phyloP scores from a whole-genome alignment of 192 early-diverging fungal genomes.

The Mortierella claussenii region DNA sequence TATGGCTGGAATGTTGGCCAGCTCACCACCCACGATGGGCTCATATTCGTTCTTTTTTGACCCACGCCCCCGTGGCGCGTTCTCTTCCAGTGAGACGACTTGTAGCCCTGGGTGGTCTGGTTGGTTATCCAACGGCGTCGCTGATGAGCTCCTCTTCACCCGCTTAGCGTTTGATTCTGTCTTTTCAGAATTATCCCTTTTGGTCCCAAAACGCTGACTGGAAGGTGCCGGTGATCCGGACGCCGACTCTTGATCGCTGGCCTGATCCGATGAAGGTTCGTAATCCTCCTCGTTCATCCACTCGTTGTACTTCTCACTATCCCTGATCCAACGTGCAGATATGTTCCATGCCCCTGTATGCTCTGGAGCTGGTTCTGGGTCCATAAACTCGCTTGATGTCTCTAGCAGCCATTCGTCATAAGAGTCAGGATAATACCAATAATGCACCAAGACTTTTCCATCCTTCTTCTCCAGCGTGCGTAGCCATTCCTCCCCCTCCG shows the following conservation, averaged over 20 bases:
- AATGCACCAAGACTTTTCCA: constrained; percentile 74
- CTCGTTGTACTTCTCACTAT: constrained; percentile 79
- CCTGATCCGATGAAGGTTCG: constrained; percentile 63
- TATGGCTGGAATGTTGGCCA: constrained; percentile 66
- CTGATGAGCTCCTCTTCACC: constrained; percentile 37
- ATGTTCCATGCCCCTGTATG: constrained; percentile 79
- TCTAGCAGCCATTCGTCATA: constrained; percentile 80
- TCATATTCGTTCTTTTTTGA: constrained; percentile 73
- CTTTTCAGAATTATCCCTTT: constrained; percentile 43
- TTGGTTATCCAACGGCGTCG: constrained; percentile 52
- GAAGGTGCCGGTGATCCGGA: constrained; percentile 41
- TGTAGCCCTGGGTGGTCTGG: constrained; percentile 58
- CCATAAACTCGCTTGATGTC: constrained; percentile 67
- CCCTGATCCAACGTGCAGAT: constrained; percentile 76
- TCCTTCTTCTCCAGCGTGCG: constrained; percentile 69
- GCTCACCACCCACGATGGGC: constrained; percentile 65
- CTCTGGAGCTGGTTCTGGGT: constrained; percentile 68
- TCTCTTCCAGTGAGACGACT: constrained; percentile 62
- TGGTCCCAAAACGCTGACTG: constrained; percentile 46
- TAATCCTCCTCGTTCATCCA: constrained; percentile 93
- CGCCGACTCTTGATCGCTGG: constrained; percentile 31
- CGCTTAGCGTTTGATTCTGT: constrained; percentile 38
- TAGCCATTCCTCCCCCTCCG: constrained; percentile 67
- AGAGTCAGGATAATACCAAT: constrained; percentile 86
- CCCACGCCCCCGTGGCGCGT: constrained; percentile 58